Evolutionary conservation across 257 asterid species (phyloP), one percentile per base, ranked within the genome.

Genomic region (Nicotiana sylvestris): DNA sequence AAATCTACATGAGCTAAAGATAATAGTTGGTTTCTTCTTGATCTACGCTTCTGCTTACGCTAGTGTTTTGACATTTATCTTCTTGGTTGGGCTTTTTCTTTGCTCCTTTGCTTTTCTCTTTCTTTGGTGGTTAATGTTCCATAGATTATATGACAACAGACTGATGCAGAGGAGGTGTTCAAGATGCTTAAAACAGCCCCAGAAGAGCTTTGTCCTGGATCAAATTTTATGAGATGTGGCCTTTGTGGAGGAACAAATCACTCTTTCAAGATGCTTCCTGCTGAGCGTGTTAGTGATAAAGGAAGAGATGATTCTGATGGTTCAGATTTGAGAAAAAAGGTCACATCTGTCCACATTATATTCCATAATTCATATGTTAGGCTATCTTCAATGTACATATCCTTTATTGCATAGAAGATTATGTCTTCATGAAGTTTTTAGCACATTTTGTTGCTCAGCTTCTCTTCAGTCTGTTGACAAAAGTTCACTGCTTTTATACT

Each of bases 131-230:
- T 74, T 76, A 51, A 76, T 76, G 5, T 51, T 2, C 46, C 80
- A 51, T 16, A 53, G 2, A 39, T 27, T 65, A 30, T 81, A 66
- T 81, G 67, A 35, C 18, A 29, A 55, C 91, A 96, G 99, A 86
- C 86, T 90, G 98, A 94, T 83, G 98, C 99, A 69, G 97, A 93
- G 89, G 89, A 83, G 90, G 89, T 92, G 94, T 94, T 91, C 86
- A 88, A 86, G 76, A 89, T 90, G 82, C 83, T 96, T 85, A 93
- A 81, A 88, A 76, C 94, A 17, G 27, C 87, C 78, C 85, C 86
- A 78, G 68, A 78, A 84, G 93, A 92, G 55, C 87, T 81, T 86
- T 86, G 70, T 18, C 85, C 90, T 79, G 90, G 85, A 78, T 81
- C 91, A 82, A 89, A 86, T 82, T 86, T 92, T 25, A 81, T 89